A percentile compares a stretch with the other conserved stretches of the same genome.
These are phyloP conservation scores for Ceratobasidium sp. DNA, from an alignment of 1,284 basidiomycete species.

Conservation along the genomic window DNA sequence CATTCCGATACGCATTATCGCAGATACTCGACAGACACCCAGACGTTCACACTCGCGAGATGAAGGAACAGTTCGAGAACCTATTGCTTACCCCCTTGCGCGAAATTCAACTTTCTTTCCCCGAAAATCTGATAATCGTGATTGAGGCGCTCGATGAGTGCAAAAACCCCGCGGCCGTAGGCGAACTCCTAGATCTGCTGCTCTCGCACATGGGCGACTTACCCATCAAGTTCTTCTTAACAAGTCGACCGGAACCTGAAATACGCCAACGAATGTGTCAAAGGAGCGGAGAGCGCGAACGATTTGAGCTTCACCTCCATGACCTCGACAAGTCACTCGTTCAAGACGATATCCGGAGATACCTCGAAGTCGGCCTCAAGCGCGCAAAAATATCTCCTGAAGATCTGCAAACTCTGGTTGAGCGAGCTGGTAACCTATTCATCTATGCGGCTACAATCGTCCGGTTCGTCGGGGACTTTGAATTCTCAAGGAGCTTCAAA, in stretches of 20 bases:
- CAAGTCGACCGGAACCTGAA: conserved; percentile 53
- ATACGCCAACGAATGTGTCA: background rate
- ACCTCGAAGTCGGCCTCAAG: background rate
- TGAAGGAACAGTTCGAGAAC: conserved; percentile 35
- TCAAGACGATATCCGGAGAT: background rate
- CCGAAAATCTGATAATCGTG: background rate
- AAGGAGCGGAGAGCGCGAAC: background rate
- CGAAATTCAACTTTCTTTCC: background rate
- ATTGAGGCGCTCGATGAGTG: conserved; percentile 58
- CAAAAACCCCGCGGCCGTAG: conserved; percentile 22
- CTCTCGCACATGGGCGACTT: conserved; percentile 53
- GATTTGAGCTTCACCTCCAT: conserved; percentile 2
- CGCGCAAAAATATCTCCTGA: background rate
- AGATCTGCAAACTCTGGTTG: background rate
- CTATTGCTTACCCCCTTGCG: conserved; percentile 34
- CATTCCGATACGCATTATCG: conserved; percentile 13
- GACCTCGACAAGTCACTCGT: background rate
- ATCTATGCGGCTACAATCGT: conserved; percentile 33
- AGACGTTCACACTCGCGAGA: background rate
- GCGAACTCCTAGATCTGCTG: conserved; percentile 50
- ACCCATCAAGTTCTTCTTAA: conserved; percentile 54
- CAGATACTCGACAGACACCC: conserved; percentile 4
- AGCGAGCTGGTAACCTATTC: conserved; percentile 10
- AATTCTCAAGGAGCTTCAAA: background rate
- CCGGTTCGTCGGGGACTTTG: background rate